Conservation (phyloP, 345 rosid species). For the Hevea brasiliensis region DNA sequence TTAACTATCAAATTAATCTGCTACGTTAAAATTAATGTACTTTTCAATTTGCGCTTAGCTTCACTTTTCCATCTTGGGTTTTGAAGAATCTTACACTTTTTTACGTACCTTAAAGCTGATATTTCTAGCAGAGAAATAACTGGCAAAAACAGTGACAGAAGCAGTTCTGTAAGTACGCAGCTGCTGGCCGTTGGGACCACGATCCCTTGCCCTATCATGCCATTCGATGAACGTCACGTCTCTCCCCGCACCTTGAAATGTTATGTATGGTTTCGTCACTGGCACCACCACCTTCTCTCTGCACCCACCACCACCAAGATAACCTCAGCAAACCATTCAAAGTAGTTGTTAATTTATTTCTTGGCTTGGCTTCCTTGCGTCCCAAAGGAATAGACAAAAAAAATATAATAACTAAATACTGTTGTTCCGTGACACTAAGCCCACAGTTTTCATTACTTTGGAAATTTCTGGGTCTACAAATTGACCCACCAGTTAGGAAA, state of each 20-base stretch:
- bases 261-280: slow-evolving; percentile 73
- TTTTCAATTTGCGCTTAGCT: background rate
- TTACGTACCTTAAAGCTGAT: slow-evolving; percentile 80
- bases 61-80: no score
- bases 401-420: background rate
- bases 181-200: slow-evolving; percentile 78
- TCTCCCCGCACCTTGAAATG: slow-evolving; percentile 84
- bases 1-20: background rate
- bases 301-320: slow-evolving; percentile 15
- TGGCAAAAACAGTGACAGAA: slow-evolving; percentile 83
- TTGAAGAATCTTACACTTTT: background rate
- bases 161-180: slow-evolving; percentile 90
- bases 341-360: no score
- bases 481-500: background rate
- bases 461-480: background rate
- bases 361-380: no score
- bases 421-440: slow-evolving; percentile 14
- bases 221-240: slow-evolving; percentile 83
- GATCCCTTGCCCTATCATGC: slow-evolving; percentile 95
- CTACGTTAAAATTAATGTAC: background rate
- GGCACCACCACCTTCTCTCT: slow-evolving; percentile 96
- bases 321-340: background rate
- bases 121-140: slow-evolving; percentile 79
- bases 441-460: background rate
- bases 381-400: background rate